Evolutionary conservation across 139 green algal species (phyloP), one percentile per base, ranked within the genome.

Genomic region (Trebouxia sp.): DNA sequence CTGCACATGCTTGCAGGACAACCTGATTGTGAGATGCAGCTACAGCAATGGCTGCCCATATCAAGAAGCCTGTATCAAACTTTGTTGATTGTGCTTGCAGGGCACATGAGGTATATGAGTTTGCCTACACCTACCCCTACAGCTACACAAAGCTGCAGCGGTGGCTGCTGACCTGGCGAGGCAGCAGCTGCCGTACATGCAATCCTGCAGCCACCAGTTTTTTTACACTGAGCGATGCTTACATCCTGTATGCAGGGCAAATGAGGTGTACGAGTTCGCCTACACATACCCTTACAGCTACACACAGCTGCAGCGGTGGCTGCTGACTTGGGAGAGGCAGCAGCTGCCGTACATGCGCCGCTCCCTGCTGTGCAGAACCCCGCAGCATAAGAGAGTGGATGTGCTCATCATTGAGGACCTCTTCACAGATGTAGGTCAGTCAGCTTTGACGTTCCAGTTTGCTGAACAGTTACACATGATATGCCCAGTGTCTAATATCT

Each of bases 251-350:
- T 47, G 65, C 42, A 77, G 69, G 69, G 26, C 41, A 8, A 74
- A 86, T 35, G 83, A 89, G 62, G 43, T 48, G 55, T 88, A 90
- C 51, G 80, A 90, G 72, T 87, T 90, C 82, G 86, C 86, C 1
- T 90, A 90, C 81, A 83, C 55, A 32, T 89, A 81, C 80, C 84
- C 80, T 9, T 88, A 85, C 80, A 80, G 79, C 39, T 87, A 87
- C 80, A 87, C 75, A 28, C 66, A 51, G n/a, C 77, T 78, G 51
- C 79, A 85, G 84, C 69, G 56, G 41, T 72, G 82, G 55, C 84
- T 88, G 58, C 78, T 62, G 0, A 70, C 51, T 62, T 43, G 83
- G 58, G 77, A 84, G 37, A 45, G 66, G 53, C 38, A 80, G 39
- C 66, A 38, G 3, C 50, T 82, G 55, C 80, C 80, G 20, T 89